Evolutionary conservation across 176 grass and related monocot genomes (phyloP), one percentile per base, ranked within the genome.

Genomic region (Elymus sibiricus): DNA sequence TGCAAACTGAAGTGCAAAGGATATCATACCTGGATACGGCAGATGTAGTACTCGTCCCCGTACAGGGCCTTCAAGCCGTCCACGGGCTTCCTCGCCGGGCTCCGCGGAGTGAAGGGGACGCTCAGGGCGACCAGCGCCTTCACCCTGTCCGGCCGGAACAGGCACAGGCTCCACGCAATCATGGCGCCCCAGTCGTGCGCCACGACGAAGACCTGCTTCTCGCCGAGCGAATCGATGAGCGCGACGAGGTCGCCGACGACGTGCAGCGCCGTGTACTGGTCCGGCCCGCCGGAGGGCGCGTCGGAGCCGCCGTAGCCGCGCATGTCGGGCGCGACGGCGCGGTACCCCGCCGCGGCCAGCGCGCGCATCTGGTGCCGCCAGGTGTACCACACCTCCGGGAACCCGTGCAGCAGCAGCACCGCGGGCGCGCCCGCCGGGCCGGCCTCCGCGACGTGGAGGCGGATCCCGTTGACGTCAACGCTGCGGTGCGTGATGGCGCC

Each of bases 171-270:
- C 92, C 89, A 94, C 1, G 92, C 92, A 0, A 10, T 87, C 58
- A 90, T 47, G 15, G 92, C 90, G 60, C 92, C 92, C 89, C 92
- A 92, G 70, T 94, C 87, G 79, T 94, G 92, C 25, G 80, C 92
- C 37, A 67, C 92, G 28, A 94, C 90, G 75, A 94, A 89, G 11
- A 92, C 84, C 77, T 43, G 62, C 78, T 43, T 19, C 79, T 72
- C 74, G 14, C 53, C 74, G 22, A 84, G 64, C 6, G 38, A 28
- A 72, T 88, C 80, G 7, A 88, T 2, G 7, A 88, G 87, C 39
- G 74, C 87, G 4, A 84, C 80, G 10, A 88, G 81, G 81, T 88
- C 87, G 22, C 86, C 87, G 2, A 88, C 81, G 6, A 84, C 64
- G 74, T 84, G 80, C 74, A 83, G 65, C 74, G 74, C 64, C 0